Percentiles rank a stretch among this genome's conserved stretches.
phyloP scores from a whole-genome alignment of 768 basidiomycete genomes.

The Auriscalpium vulgare region DNA sequence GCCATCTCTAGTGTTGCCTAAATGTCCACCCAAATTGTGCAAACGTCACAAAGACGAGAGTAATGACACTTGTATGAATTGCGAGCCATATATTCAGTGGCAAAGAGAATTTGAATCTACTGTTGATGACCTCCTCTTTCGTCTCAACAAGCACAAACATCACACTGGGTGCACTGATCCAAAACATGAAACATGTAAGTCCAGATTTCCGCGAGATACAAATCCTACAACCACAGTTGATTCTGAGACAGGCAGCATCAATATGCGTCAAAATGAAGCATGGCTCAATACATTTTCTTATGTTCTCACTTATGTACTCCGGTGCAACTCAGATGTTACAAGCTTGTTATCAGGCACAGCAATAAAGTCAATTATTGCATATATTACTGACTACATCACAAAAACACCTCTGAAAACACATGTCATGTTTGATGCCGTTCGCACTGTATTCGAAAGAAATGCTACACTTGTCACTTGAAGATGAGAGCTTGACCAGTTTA shows the following conservation, averaged over 20 bases:
- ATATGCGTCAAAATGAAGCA: slow-evolving; percentile 23
- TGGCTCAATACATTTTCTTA: slow-evolving; percentile 30
- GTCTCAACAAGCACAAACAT: too few species aligned
- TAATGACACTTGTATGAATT: background rate
- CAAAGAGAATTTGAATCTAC: too few species aligned
- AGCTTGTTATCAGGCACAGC: slow-evolving; percentile 31
- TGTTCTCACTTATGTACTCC: slow-evolving; percentile 24
- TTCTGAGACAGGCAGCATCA: slow-evolving; percentile 19
- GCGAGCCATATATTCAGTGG: background rate
- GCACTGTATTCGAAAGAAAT: too few species aligned
- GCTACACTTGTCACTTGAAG: too few species aligned
- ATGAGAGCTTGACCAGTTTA: too few species aligned
- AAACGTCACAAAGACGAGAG: too few species aligned
- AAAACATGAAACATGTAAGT: slow-evolving; percentile 24
- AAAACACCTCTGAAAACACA: slow-evolving; percentile 33
- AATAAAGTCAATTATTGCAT: slow-evolving; percentile 30
- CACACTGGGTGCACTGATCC: slow-evolving; percentile 23
- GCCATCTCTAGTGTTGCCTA: too few species aligned
- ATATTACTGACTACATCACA: slow-evolving; percentile 37
- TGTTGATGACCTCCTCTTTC: too few species aligned
- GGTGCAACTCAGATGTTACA: slow-evolving; percentile 33
- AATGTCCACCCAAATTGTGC: too few species aligned
- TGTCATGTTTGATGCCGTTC: slow-evolving; percentile 29
- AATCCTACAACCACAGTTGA: slow-evolving; percentile 22
- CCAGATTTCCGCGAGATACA: slow-evolving; percentile 27